Base-by-base conservation (phyloP, 441 rosid species). In the Omphalea diandra region DNA sequence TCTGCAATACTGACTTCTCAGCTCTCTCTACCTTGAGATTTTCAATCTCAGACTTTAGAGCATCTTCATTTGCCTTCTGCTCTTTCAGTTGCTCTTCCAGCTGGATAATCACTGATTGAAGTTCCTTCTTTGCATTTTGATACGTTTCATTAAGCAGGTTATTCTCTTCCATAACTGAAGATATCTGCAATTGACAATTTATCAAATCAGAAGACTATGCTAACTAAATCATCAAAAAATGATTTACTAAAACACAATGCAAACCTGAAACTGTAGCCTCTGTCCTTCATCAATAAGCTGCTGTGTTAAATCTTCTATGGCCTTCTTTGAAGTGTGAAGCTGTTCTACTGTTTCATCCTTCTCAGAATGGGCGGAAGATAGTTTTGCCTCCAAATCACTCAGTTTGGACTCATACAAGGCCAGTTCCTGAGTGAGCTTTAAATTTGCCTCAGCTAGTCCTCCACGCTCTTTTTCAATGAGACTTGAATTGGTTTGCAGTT, bases 201-300 rank as follows among this genome's bases (percentile, higher is more conserved):
- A 29, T 61, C 11, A 26, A 32, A 31, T 80, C 62, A 72, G 52
- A 73, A 61, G 56, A 77, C 32, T 67, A 56, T 57, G 32, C 47
- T 27, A 65, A 54, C 68, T 10, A 47, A 55, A 54, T 61, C 12
- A 55, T 20, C 67, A 24, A 33, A 46, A 29, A 27, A 31, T 33
- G 65, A 18, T 40, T n/a, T 31, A 59, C 26, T 50, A 54, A 41
- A 18, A 50, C 17, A 11, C 22, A 24, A 22, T 4, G 43, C 81
- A 71, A 85, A 95, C 99, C 97, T 91, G 93, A 73, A 88, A 83
- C 66, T 89, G 89, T 29, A 88, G 83, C 72, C 81, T 79, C 75
- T 85, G 83, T 70, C 84, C 89, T 80, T 91, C 97, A 73, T 87
- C 84, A 40, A 82, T 67, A 67, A 84, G 84, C 80, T 85, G 86